A percentile compares a stretch with the other conserved stretches of the same genome.
Evolutionary conservation across 208 protist species (phyloP).

Genomic region (Plasmodiophora brassicae): DNA sequence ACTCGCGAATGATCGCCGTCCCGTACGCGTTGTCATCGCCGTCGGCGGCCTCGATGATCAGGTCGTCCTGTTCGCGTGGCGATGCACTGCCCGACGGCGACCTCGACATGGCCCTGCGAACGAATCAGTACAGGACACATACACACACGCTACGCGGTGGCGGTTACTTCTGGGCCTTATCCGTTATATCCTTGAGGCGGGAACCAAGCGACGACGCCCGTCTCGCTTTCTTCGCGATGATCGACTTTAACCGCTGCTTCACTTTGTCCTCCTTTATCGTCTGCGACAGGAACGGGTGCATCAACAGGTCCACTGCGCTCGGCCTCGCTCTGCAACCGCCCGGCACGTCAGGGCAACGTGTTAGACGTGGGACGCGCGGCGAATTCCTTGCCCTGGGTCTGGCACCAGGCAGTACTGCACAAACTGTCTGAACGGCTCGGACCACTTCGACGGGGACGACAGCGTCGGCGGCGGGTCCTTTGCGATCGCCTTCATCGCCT

Average conservation of each 20-base stretch:
- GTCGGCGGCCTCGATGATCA: too few species aligned
- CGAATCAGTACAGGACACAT: too few species aligned
- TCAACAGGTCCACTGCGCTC: background rate
- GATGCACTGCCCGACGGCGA: too few species aligned
- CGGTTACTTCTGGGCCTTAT: background rate
- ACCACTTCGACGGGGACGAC: background rate
- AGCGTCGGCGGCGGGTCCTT: background rate
- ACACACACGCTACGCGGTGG: too few species aligned
- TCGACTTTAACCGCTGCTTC: background rate
- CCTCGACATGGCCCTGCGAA: too few species aligned
- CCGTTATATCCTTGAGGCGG: background rate
- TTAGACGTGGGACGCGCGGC: background rate
- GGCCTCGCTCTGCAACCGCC: background rate
- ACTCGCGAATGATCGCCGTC: too few species aligned
- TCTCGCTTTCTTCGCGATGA: background rate
- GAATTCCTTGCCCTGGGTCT: background rate
- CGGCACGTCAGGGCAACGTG: background rate
- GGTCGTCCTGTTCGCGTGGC: too few species aligned
- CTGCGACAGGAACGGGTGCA: background rate
- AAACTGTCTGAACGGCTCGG: background rate
- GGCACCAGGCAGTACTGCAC: background rate
- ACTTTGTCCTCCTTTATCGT: background rate
- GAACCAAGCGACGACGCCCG: background rate
- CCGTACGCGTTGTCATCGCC: too few species aligned
- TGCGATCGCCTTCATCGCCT: constrained; percentile 21